Percentiles rank a stretch among this genome's conserved stretches.
These are phyloP conservation scores for Dendrobium officinale DNA, from an alignment of 106 monocot genomes.

Conservation along the genomic window DNA sequence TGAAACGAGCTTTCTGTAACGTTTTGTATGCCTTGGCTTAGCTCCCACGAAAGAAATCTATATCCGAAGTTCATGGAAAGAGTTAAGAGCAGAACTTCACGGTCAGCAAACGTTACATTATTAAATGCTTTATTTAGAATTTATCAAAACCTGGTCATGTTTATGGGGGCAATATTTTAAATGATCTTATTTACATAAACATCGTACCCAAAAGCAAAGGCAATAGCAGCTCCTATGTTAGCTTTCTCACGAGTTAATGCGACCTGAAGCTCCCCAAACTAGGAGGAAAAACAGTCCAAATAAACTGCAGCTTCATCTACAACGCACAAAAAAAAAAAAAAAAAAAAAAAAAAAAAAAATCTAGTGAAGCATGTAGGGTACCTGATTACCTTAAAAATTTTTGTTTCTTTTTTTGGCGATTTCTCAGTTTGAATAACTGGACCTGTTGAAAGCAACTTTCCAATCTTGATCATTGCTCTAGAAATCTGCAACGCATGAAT, in stretches of 20 bases:
- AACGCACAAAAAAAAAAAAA: background rate
- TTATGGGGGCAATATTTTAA: background rate
- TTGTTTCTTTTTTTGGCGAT: conserved; percentile 38
- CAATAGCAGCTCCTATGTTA: conserved; percentile 69
- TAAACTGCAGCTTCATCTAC: background rate
- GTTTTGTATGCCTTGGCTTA: conserved; percentile 76
- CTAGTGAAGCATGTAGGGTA: background rate
- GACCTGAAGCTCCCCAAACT: conserved; percentile 85
- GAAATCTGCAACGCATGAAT: conserved; percentile 53
- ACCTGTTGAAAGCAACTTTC: conserved; percentile 47
- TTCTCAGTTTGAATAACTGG: conserved; percentile 32
- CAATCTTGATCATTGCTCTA: conserved; percentile 61
- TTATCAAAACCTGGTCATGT: background rate
- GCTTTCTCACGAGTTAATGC: conserved; percentile 76
- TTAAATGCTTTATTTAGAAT: too few species aligned
- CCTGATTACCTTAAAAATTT: conserved; percentile 52
- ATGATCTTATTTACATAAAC: background rate
- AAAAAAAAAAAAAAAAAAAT: too few species aligned
- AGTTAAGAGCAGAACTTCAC: background rate
- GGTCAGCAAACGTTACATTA: too few species aligned
- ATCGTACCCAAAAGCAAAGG: conserved; percentile 64
- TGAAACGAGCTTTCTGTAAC: conserved; percentile 65
- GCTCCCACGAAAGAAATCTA: conserved; percentile 75
- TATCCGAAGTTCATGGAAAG: background rate
- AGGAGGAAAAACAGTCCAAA: conserved; percentile 11